Evolutionary conservation across 2,329 filamentous ascomycete species (phyloP).

Genomic region (Ceratocystiopsis sp.): DNA sequence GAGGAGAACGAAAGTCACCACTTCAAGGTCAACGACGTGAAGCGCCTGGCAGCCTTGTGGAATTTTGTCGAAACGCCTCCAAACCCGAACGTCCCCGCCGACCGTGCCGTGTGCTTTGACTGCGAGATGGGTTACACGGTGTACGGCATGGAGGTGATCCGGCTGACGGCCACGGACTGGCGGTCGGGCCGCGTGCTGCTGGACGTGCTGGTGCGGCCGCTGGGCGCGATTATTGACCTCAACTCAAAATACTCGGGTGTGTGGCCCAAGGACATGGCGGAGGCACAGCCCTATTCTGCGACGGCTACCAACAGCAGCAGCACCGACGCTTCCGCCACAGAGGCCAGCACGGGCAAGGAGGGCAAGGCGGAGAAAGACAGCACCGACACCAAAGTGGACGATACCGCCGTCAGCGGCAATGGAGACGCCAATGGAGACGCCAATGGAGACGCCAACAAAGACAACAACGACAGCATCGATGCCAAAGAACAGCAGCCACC

Average conservation of each 20-base stretch:
- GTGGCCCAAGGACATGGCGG: conserved; percentile 55
- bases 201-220: conserved; percentile 37
- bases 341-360: no score
- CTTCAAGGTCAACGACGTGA: conserved; percentile 65
- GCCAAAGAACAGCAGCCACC: conserved; percentile 16
- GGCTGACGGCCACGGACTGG: conserved; percentile 80
- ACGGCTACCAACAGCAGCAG: neutral
- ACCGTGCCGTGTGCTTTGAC: conserved; percentile 67
- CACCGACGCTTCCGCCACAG: neutral
- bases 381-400: no score
- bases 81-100: conserved; percentile 32
- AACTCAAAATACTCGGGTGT: conserved; percentile 90
- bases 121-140: conserved; percentile 98
- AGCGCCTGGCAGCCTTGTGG: conserved; percentile 58
- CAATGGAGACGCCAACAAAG: conserved; percentile 1
- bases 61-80: conserved; percentile 67
- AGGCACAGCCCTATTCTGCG: conserved; percentile 40
- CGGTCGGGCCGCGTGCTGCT: conserved; percentile 57
- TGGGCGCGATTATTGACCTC: conserved; percentile 12
- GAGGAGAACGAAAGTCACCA: conserved; percentile 58
- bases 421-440: neutral
- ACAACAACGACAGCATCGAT: neutral
- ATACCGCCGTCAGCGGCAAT: no score
- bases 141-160: conserved; percentile 72
- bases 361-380: no score